phyloP scores from a whole-genome alignment of 257 asterid genomes.

The Schizonepeta tenuifolia region DNA sequence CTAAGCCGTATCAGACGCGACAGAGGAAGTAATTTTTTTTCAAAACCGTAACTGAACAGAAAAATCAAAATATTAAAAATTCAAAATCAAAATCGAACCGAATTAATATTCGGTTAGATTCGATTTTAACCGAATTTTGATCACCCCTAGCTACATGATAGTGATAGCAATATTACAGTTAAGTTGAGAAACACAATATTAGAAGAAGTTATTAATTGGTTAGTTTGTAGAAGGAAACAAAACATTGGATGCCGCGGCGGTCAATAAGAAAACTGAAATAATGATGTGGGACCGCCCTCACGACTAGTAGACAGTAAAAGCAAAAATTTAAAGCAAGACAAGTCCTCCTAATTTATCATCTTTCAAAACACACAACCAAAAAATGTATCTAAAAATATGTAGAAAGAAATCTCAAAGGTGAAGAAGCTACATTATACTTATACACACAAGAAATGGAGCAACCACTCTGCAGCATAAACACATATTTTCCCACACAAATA shows the following conservation, averaged over 20 bases:
- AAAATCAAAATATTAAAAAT: too few relatives aligned
- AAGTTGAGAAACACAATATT: too few relatives aligned
- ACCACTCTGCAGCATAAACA: background rate
- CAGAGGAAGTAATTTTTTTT: too few relatives aligned
- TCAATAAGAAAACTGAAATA: constrained; percentile 41
- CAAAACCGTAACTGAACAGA: too few relatives aligned
- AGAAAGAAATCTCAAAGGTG: background rate
- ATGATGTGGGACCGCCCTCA: constrained; percentile 31
- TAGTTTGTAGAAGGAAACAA: constrained; percentile 8
- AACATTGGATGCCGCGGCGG: constrained; percentile 45
- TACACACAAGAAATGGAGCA: constrained; percentile 20
- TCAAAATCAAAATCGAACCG: too few relatives aligned
- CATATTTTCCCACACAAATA: background rate
- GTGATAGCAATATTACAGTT: too few relatives aligned
- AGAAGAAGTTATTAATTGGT: background rate
- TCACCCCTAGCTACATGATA: too few relatives aligned
- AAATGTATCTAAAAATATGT: background rate
- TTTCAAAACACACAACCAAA: background rate
- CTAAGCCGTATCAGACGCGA: too few relatives aligned
- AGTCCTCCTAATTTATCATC: constrained; percentile 18
- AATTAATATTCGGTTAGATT: too few relatives aligned
- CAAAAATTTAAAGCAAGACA: constrained; percentile 12
- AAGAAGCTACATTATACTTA: too few relatives aligned
- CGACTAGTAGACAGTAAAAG: constrained; percentile 23
- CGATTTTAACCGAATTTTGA: too few relatives aligned